Base-by-base conservation (phyloP, 345 rosid genomes). In the Pistacia vera region DNA sequence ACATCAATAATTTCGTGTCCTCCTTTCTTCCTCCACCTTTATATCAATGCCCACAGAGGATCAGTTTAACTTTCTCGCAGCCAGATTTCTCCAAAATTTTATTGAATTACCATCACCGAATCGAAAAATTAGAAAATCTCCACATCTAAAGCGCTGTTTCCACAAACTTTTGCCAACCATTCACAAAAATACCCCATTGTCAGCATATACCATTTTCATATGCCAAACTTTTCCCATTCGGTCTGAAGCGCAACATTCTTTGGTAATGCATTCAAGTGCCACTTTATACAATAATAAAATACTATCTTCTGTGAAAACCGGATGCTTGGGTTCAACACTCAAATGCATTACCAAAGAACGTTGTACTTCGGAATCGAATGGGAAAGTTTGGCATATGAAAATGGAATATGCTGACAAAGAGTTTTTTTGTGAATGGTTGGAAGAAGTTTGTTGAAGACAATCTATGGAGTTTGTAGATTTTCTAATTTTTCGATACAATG, bases 81-180 rank as follows among this genome's bases (percentile, higher is more conserved):
- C 58, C 38, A 1, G 25, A 59, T 22, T 41, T 64, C 41, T 59
- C 81, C 55, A 18, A 63, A 44, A 74, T 3, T 36, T 28, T 48
- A 28, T 12, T 3, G n/a, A 79, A 75, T 16, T n/a, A 17, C 3
- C 2, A 11, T 49, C 41, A 63, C 58, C 60, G 49, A 63, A 69
- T 46, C 38, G 30, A 60, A 79, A 79, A 4, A 12, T 61, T 16
- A 79, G 57, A 38, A 46, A 10, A 18, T 74, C 78, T 0, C 58
- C 65, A 0, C 1, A 11, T 67, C 73, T 2, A 75, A 5, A 1
- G 0, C 7, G 16, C 74, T 79, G 16, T 63, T 20, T 35, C 33
- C 20, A 38, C 36, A 60, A 79, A 79, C 33, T 62, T 70, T 35
- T 17, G 73, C 81, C 78, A 79, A 46, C 73, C 78, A 25, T 74